Evolutionary conservation across 148 eudicot species (phyloP), one percentile per base, ranked within the genome.

Genomic region (Fagopyrum tataricum): DNA sequence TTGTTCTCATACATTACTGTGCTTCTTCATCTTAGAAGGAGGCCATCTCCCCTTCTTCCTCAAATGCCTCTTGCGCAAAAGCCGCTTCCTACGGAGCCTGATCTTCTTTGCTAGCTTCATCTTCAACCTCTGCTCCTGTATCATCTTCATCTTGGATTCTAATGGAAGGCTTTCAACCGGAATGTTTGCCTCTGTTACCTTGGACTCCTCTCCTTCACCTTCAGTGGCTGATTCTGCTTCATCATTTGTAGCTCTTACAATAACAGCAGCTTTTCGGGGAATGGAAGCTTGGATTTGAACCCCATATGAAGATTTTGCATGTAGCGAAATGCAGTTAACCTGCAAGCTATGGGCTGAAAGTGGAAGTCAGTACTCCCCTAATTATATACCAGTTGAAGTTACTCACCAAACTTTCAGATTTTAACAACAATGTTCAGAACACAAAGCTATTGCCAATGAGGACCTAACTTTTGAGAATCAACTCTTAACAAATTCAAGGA

Each of bases 31-130:
- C 90, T 91, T 91, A 43, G 98, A 91, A 78, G 97, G 98, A 40
- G 98, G 97, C 98, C 98, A 94, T 72, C 97, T 77, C 1, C 97
- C 98, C 86, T 89, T 91, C 89, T 91, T 91, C 86, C 98, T 88
- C 85, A 91, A 41, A 23, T 39, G 82, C 66, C 97, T 86, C 74
- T 94, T 94, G 76, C 88, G 85, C 37, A 89, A 81, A 47, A 94
- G 98, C 61, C 88, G 82, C 76, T 87, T 87, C 75, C 97, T 88
- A 43, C 90, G 74, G 6, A 89, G 90, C 67, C 98, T 85, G 69
- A 90, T 83, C 86, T 91, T 94, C 87, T 94, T 94, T 4, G 89
- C 96, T 47, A 88, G 52, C 76, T 85, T 94, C 97, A 91, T 94
- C 78, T 73, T 89, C 82, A 81, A 31, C 84, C 82, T 83, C 76